Base-by-base conservation (phyloP, 2,329 filamentous ascomycete species). In the Cercospora citrullina region DNA sequence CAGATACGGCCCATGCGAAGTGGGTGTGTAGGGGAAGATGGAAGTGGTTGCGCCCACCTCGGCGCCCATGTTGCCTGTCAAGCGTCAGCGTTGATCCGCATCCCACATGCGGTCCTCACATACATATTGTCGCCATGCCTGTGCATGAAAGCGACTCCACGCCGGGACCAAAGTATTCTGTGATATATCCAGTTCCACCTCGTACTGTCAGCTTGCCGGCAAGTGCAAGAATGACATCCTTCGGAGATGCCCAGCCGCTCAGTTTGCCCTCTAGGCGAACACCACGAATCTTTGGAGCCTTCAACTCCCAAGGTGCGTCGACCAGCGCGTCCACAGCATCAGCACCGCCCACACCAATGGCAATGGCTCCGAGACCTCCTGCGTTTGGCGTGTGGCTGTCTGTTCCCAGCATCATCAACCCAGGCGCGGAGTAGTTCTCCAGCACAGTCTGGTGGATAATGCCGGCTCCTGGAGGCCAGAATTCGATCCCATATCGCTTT, bases 361-460 rank as follows among this genome's bases (percentile, higher is more conserved):
- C 95, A 75, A 97, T 93, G 4, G 93, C 94, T 73, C 91, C 93
- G 64, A 98, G 84, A 68, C 95, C 95, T 75, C 95, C 95, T n/a
- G 93, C 95, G 78, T 98, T 99, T 53, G 95, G 95, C 57, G 93
- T 97, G 81, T 99, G 95, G 76, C 92, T 96, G 81, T 99, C 95
- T 31, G 95, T 99, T 65, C 95, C 95, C 48, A 99, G 87, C 93
- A 99, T 98, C 94, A 99, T 97, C 74, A 98, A 82, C 60, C 95
- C 95, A 21, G 95, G 95, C n/a, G 94, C 89, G 36, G 94, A 92
- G 79, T 99, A 99, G 82, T 99, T 98, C 84, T 99, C 95, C 75
- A 99, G 82, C 23, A 99, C 95, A 63, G 92, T 96, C 86, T 99
- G 95, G 82, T 99, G 95, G 73, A 99, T 97, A 73, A 97, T 97